Evolutionary conservation across 2,329 filamentous ascomycete genomes (phyloP).

Genomic region (Zymoseptoria brevis): DNA sequence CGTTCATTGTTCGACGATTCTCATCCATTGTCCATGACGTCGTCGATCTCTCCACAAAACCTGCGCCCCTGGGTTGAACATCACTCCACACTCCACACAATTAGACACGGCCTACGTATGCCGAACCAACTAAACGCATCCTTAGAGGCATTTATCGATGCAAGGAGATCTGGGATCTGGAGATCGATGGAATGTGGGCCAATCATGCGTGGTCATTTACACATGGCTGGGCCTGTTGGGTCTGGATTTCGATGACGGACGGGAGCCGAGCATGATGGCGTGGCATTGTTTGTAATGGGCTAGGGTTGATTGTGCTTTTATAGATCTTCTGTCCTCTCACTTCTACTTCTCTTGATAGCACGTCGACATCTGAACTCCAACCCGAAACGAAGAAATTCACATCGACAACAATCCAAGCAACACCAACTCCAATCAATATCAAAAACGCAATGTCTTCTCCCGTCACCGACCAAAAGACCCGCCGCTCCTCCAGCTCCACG

Average conservation of each 20-base stretch:
- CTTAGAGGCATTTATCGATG: neutral
- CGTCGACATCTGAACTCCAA: neutral
- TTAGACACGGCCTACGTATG: neutral
- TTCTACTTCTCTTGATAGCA: neutral
- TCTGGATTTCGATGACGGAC: neutral
- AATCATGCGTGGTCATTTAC: neutral
- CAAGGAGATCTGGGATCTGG: neutral
- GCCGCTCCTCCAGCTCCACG: neutral
- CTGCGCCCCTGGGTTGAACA: too few species aligned
- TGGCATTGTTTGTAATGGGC: neutral
- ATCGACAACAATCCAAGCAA: neutral
- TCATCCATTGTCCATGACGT: neutral
- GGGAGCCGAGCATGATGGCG: neutral
- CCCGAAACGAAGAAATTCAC: too few species aligned
- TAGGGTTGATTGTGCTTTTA: neutral
- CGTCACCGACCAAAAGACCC: neutral
- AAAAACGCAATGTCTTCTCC: neutral
- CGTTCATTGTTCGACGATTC: neutral
- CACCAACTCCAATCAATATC: neutral
- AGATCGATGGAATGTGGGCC: neutral
- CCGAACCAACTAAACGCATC: neutral
- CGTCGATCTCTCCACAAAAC: neutral
- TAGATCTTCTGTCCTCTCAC: neutral
- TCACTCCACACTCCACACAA: neutral
- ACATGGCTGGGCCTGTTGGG: neutral